phyloP scores from a whole-genome alignment of 768 basidiomycete species.

The Lactifluus pinguis region DNA sequence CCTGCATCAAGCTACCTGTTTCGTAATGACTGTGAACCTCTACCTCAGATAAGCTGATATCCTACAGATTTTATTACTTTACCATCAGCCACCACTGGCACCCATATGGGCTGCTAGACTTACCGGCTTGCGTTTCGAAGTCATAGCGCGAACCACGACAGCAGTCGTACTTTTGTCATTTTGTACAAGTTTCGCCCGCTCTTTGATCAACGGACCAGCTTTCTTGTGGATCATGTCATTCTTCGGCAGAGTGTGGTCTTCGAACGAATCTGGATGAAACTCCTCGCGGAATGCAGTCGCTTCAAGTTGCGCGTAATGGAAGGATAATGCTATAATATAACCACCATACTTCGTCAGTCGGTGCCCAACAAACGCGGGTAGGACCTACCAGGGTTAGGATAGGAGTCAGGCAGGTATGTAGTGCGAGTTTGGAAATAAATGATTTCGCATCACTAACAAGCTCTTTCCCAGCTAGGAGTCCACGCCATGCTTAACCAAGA shows the following conservation, averaged over 20 bases:
- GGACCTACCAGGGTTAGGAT: conserved; percentile 76
- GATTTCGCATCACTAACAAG: conserved; percentile 56
- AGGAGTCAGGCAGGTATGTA: conserved; percentile 79
- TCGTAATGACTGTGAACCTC: conserved; percentile 65
- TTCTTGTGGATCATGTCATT: conserved; percentile 64
- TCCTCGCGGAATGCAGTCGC: conserved; percentile 90
- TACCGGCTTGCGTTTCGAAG: conserved; percentile 68
- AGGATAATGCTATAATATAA: conserved; percentile 55
- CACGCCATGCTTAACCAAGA: conserved; percentile 4
- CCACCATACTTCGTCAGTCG: neutral
- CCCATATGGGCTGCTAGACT: conserved; percentile 22
- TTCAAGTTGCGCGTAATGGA: conserved; percentile 84
- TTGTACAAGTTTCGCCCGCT: conserved; percentile 58
- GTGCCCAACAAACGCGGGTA: neutral
- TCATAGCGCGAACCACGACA: conserved; percentile 36
- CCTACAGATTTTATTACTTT: conserved; percentile 30
- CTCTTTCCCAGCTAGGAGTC: conserved; percentile 50
- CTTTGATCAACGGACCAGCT: conserved; percentile 54
- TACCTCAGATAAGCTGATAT: conserved; percentile 55
- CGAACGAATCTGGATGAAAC: conserved; percentile 66
- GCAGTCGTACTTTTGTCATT: conserved; percentile 57
- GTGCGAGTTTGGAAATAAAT: conserved; percentile 70
- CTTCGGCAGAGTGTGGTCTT: conserved; percentile 77
- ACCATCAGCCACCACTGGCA: neutral
- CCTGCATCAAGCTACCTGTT: conserved; percentile 55